Conservation (phyloP, 495 filamentous ascomycete species). For the Penicillium waksmanii region DNA sequence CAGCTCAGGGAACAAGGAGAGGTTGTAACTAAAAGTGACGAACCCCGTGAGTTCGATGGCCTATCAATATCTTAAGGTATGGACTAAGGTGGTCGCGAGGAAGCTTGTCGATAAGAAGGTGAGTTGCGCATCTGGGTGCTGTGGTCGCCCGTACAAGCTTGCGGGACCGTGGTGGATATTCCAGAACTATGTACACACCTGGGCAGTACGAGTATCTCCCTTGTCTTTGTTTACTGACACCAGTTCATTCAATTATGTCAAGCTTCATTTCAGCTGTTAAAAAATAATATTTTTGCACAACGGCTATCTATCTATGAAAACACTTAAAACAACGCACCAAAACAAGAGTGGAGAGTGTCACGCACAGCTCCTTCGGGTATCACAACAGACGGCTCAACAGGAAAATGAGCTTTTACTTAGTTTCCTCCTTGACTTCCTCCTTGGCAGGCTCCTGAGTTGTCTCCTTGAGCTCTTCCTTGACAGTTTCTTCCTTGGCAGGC, state of each 20-base stretch:
- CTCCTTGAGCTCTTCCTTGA: constrained; percentile 20
- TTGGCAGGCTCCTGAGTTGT: constrained; percentile 7
- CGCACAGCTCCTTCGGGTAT: constrained; percentile 35
- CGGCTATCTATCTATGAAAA: neutral
- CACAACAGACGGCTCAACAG: constrained; percentile 22
- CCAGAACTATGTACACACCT: neutral
- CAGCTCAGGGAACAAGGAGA: neutral
- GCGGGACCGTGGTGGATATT: neutral
- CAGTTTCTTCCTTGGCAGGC: constrained; percentile 15
- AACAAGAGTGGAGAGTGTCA: constrained; percentile 25
- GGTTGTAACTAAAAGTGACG: neutral
- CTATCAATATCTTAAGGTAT: neutral
- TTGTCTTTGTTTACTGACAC: no score
- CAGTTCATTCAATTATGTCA: neutral
- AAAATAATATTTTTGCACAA: neutral
- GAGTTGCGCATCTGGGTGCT: constrained; percentile 22
- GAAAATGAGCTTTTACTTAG: constrained; percentile 30
- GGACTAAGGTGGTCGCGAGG: neutral
- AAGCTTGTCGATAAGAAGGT: constrained; percentile 23
- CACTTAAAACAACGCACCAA: constrained; percentile 9
- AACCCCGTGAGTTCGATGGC: neutral
- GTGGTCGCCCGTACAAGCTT: constrained; percentile 17
- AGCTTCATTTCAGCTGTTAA: neutral
- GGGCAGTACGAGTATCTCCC: no score
- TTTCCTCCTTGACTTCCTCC: constrained; percentile 16